Conservation (phyloP, 805 yeast species). For the Millerozyma acaciae region DNA sequence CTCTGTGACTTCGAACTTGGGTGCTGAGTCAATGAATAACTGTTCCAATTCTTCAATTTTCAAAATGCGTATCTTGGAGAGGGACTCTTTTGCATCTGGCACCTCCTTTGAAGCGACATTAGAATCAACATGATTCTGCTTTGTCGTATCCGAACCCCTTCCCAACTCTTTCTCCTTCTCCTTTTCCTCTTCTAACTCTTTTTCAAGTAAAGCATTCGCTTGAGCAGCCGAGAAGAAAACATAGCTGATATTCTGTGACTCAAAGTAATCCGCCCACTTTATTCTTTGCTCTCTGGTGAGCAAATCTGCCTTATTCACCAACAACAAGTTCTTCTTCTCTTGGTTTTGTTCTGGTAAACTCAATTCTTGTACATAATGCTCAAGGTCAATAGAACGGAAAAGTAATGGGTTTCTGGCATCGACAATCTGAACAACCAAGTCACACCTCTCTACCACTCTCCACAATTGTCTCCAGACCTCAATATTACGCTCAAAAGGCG, state of each 20-base stretch:
- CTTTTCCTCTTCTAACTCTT: slow-evolving; percentile 47
- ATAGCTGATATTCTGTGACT: slow-evolving; percentile 62
- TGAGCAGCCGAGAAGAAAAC: slow-evolving; percentile 91
- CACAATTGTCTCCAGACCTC: slow-evolving; percentile 98
- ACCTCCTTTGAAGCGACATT: slow-evolving; percentile 9
- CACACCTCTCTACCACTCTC: slow-evolving; percentile 96
- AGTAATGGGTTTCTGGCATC: slow-evolving; percentile 94
- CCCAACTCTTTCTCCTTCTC: slow-evolving; percentile 32
- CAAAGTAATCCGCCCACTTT: slow-evolving; percentile 84
- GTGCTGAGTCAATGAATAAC: slow-evolving; percentile 72
- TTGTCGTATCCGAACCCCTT: slow-evolving; percentile 14
- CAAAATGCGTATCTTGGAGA: slow-evolving; percentile 53
- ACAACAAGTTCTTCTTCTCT: slow-evolving; percentile 69
- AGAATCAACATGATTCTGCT: slow-evolving; percentile 7
- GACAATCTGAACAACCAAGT: slow-evolving; percentile 91
- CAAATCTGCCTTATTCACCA: slow-evolving; percentile 93
- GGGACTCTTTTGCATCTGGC: slow-evolving; percentile 23
- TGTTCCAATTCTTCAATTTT: slow-evolving; percentile 82
- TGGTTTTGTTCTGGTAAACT: slow-evolving; percentile 44
- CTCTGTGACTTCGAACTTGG: slow-evolving; percentile 53
- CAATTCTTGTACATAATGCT: slow-evolving; percentile 72
- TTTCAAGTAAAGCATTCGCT: slow-evolving; percentile 73
- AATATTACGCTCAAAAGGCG: slow-evolving; percentile 95
- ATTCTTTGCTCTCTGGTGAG: slow-evolving; percentile 72
- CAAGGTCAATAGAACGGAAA: slow-evolving; percentile 86